Conservation (phyloP, 192 early-diverging fungal species). For the Coemansia sp. region DNA sequence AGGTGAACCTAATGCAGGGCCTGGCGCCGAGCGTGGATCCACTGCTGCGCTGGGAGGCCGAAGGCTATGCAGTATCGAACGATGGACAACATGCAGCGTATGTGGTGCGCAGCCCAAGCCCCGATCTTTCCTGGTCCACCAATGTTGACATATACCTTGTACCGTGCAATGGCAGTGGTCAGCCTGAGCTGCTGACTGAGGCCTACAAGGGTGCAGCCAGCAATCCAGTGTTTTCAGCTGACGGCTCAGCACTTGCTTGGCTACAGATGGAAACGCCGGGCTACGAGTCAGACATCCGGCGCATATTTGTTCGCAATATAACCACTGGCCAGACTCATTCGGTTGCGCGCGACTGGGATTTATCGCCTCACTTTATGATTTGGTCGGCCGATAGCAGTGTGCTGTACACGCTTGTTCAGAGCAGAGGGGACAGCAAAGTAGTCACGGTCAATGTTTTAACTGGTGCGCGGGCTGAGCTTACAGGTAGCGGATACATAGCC, state of each 20-base stretch:
- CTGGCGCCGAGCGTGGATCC: constrained; percentile 57
- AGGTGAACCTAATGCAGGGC: constrained; percentile 12
- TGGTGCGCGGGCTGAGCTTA: constrained; percentile 36
- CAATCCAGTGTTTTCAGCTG: constrained; percentile 61
- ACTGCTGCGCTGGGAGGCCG: constrained; percentile 53
- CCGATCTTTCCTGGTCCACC: constrained; percentile 67
- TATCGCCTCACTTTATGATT: constrained; percentile 57
- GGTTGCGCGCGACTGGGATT: constrained; percentile 55
- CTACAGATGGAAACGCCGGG: constrained; percentile 73
- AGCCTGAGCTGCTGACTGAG: constrained; percentile 53
- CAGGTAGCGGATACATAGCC: constrained; percentile 18
- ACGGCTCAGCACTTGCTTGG: constrained; percentile 69
- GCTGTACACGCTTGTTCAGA: constrained; percentile 60
- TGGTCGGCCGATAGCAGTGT: constrained; percentile 61
- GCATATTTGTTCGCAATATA: constrained; percentile 58
- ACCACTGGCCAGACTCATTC: constrained; percentile 16
- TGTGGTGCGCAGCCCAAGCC: constrained; percentile 57
- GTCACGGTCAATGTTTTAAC: constrained; percentile 35
- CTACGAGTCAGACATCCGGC: constrained; percentile 76
- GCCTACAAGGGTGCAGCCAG: constrained; percentile 59
- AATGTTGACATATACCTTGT: constrained; percentile 68
- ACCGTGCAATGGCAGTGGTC: constrained; percentile 40
- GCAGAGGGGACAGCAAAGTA: constrained; percentile 58
- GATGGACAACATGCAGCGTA: constrained; percentile 66
- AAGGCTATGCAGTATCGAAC: constrained; percentile 62